Conservation (phyloP, 2,329 filamentous ascomycete genomes). For the Stemphylium lycopersici region DNA sequence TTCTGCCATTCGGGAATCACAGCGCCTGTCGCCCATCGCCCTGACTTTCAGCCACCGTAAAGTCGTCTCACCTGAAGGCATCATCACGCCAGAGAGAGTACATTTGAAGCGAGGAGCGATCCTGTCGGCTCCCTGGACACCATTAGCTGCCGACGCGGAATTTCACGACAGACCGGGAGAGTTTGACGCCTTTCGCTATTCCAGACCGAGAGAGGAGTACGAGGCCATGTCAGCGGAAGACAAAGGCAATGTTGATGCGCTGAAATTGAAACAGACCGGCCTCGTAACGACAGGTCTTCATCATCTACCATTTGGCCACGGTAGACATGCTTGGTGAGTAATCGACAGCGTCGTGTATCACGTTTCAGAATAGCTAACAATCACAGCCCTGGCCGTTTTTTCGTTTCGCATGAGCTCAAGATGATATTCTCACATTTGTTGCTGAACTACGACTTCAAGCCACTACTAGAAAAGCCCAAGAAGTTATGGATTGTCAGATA, state of each 20-base stretch:
- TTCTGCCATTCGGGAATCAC: slow-evolving; percentile 61
- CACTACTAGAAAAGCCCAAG: slow-evolving; percentile 28
- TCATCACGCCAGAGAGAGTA: slow-evolving; percentile 75
- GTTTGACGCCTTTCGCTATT: slow-evolving; percentile 37
- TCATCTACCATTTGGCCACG: slow-evolving; percentile 64
- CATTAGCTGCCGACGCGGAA: slow-evolving; percentile 24
- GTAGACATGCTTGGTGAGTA: slow-evolving; percentile 54
- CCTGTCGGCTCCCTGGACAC: slow-evolving; percentile 26
- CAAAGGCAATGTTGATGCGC: slow-evolving; percentile 22
- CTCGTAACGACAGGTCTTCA: slow-evolving; percentile 61
- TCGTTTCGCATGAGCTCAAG: slow-evolving; percentile 47
- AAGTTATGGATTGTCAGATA: slow-evolving; percentile 24
- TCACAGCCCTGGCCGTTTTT: slow-evolving; percentile 47
- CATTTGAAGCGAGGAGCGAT: slow-evolving; percentile 24
- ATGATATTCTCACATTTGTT: slow-evolving; percentile 47
- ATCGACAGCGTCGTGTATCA: slow-evolving; percentile 30
- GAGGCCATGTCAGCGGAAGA: slow-evolving; percentile 25
- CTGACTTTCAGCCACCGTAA: slow-evolving; percentile 56
- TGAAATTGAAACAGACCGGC: slow-evolving; percentile 51
- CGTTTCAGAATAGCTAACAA: slow-evolving; percentile 9
- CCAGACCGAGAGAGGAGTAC: slow-evolving; percentile 27
- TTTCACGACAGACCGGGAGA: slow-evolving; percentile 19
- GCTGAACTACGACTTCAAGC: slow-evolving; percentile 48
- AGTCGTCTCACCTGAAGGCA: slow-evolving; percentile 69
- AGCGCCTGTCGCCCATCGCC: slow-evolving; percentile 57